Evolutionary conservation across 495 filamentous ascomycete genomes (phyloP), one percentile per base, ranked within the genome.

Genomic region (Mytilinidion resinicola): DNA sequence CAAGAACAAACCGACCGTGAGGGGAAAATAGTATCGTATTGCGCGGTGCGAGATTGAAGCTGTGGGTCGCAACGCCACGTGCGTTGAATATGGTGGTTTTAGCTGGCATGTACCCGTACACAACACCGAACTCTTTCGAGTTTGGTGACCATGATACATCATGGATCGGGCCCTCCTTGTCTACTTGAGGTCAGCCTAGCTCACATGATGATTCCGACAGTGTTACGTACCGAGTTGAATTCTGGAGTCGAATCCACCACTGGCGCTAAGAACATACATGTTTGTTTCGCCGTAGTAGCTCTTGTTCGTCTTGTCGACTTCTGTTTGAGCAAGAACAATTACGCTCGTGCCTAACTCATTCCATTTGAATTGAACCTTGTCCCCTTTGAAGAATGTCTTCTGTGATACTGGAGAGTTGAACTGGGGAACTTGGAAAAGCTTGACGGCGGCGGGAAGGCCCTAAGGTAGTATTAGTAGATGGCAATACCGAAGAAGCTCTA

Each of bases 281-380:
- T 89, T 98, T 1, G 93, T 97, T 78, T 98, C 93, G 67, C 95
- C 93, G 64, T 98, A 96, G 76, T 98, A 98, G 77, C 87, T 96
- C 82, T 96, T 96, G 69, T 93, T 93, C 38, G 90, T 89, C 73
- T 91, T 93, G 73, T 98, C 93, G 42, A 97, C 93, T 48, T 98
- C 93, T 12, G 93, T 98, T 77, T 97, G 93, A 61, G 93, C 91
- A 68, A 98, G 83, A 62, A 97, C 92, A 71, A 98, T 89, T 65
- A 97, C 72, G 66, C 82, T 91, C 9, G 90, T 96, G 14, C 93
- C 93, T 53, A 89, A 79, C 41, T 81, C 80, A 73, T 96, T 97
- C 93, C 93, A 98, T 77, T 96, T 96, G 62, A 98, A 76, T 74
- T 96, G 89, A 37, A 97, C 91, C 76, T 96, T 96, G 74, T 98